Conservation (phyloP, 345 rosid genomes). For the Tarenaya hassleriana region DNA sequence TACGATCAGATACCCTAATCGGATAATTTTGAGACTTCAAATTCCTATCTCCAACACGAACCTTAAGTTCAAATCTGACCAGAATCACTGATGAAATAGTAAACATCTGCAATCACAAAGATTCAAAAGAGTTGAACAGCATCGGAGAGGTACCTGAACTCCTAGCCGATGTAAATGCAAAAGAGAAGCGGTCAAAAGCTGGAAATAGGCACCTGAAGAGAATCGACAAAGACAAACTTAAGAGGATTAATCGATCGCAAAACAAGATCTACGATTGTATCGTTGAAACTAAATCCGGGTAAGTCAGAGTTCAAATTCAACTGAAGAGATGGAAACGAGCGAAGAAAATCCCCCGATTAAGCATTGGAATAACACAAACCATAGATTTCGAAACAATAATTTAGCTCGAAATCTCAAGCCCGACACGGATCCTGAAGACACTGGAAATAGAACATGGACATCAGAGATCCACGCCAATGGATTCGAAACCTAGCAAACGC, state of each 20-base stretch:
- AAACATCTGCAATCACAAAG: not conserved
- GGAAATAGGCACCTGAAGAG: constrained; percentile 16
- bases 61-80: not conserved
- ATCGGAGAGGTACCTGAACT: constrained; percentile 32
- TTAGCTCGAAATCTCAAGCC: constrained; percentile 14
- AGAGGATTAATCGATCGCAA: not conserved
- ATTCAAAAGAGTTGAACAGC: not conserved
- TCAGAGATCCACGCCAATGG: constrained; percentile 25
- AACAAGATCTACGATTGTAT: constrained; percentile 17
- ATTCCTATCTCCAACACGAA: constrained; percentile 2
- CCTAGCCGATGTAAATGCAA: constrained; percentile 25
- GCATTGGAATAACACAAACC: not conserved
- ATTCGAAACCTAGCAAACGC: constrained; percentile 20
- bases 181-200: constrained; percentile 3
- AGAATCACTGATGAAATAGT: constrained; percentile 12
- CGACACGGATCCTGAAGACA: constrained; percentile 4
- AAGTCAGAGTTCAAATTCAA: constrained; percentile 24
- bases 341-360: constrained; percentile 6
- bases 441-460: constrained; percentile 7
- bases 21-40: constrained; percentile 11
- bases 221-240: not conserved
- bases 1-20: not conserved
- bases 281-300: not conserved
- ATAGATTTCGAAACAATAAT: not conserved
- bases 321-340: constrained; percentile 8